Evolutionary conservation across 2,329 filamentous ascomycete genomes (phyloP), one percentile per base, ranked within the genome.

Genomic region (Microthyrium microscopicum): DNA sequence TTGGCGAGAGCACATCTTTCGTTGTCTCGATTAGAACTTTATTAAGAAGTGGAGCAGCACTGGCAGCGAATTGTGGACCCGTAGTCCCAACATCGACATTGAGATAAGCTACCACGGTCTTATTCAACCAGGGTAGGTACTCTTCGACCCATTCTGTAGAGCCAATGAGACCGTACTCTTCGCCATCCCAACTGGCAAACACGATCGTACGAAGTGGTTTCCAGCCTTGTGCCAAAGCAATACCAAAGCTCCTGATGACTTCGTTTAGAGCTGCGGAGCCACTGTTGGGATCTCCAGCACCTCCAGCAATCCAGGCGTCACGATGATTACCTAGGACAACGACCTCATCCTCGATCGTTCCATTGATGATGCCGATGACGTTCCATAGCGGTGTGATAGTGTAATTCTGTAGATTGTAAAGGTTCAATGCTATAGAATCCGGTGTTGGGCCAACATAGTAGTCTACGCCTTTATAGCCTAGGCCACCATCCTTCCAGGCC

Each of bases 111-210:
- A 93, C 68, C 36, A 74, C 77, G 26, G 77, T 66, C 4, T 64
- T 63, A 3, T 66, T 64, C 9, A 93, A 66, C 83, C 83, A 92
- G 0, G 80, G 77, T 0, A 91, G 56, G 45, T 81, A 82, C 43
- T 93, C 82, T 49, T 93, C 84, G 0, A 93, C 82, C 83, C 84
- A 93, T 49, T 93, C 85, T 0, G 85, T 92, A 34, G 76, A 83
- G 4, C 85, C 85, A 11, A 93, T 55, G 4, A 93, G 65, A 1
- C 79, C 82, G 43, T 93, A 92, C 53, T 93, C 84, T 55, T 71
- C 70, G 3, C 70, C 70, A 27, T 68, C 63, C 71, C 71, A 76
- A 36, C 60, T 59, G 0, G 79, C 84, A 48, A 94, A 87, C 26
- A 94, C 81, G 36, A 95, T 82, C 0, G 87, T 95, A 16, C 87